phyloP scores from a whole-genome alignment of 805 yeast genomes.

The Metschnikowia amazonensis region DNA sequence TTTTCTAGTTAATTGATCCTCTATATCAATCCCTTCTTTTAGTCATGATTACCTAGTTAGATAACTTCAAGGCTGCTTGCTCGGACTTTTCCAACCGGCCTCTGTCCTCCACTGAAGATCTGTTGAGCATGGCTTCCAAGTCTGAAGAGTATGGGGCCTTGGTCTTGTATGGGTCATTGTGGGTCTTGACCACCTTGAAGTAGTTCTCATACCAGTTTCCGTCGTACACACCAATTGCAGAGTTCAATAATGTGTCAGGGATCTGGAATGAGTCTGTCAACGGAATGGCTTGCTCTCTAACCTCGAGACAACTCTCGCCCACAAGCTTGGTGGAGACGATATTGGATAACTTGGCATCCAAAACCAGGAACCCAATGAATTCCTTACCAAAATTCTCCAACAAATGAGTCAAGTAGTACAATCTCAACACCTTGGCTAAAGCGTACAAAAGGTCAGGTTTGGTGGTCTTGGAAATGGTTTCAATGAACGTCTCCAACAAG shows the following conservation, averaged over 20 bases:
- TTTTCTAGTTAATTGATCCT: too few species aligned
- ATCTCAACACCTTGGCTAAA: constrained; percentile 30
- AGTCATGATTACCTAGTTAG: constrained; percentile 8
- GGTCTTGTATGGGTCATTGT: constrained; percentile 17
- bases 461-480: constrained; percentile 20
- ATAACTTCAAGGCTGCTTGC: constrained; percentile 11
- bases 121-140: constrained; percentile 20
- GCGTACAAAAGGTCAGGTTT: constrained; percentile 24
- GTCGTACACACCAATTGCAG: constrained; percentile 20
- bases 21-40: too few species aligned
- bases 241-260: constrained; percentile 19
- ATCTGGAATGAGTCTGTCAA: constrained; percentile 22
- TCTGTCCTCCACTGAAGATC: constrained; percentile 13
- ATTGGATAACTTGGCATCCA: constrained; percentile 28
- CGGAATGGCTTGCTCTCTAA: constrained; percentile 16
- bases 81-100: constrained; percentile 12
- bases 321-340: constrained; percentile 21
- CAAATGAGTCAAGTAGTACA: constrained; percentile 27
- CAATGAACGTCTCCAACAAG: constrained; percentile 31
- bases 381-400: constrained; percentile 33
- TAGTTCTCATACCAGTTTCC: constrained; percentile 21
- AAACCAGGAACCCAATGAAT: constrained; percentile 35
- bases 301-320: constrained; percentile 15
- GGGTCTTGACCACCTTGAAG: constrained; percentile 19
- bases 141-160: constrained; percentile 20